Conservation (phyloP, 164 flowering plant species). For the Tinospora cordifolia region DNA sequence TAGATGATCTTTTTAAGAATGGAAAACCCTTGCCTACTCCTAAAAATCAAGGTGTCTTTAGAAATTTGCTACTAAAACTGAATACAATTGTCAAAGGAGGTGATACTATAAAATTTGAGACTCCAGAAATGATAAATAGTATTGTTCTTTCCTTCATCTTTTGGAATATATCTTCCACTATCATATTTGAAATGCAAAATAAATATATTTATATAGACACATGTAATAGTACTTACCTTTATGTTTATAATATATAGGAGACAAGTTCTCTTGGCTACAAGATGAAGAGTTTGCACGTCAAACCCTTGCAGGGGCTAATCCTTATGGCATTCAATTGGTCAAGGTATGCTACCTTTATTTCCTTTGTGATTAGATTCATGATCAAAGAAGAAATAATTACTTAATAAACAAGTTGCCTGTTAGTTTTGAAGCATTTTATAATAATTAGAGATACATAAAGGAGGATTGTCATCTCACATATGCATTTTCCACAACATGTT, state of each 20-base stretch:
- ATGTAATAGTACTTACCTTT: not conserved
- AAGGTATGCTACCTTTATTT: conserved; percentile 21
- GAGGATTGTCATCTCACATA: too few species aligned
- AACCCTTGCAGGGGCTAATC: conserved; percentile 38
- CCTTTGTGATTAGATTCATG: too few species aligned
- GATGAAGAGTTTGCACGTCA: conserved; percentile 41
- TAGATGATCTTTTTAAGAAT: conserved; percentile 27
- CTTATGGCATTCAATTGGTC: conserved; percentile 26
- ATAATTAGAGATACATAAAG: not conserved
- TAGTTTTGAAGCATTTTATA: not conserved
- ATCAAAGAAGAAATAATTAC: not conserved
- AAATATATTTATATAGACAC: too few species aligned
- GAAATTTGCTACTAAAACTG: conserved; percentile 16
- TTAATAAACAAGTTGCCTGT: not conserved
- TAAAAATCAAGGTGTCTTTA: conserved; percentile 10
- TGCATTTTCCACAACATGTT: too few species aligned
- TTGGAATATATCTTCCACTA: too few species aligned
- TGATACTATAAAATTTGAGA: conserved; percentile 27
- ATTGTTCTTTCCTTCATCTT: conserved; percentile 6
- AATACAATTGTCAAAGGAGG: conserved; percentile 16
- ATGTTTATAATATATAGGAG: conserved; percentile 17
- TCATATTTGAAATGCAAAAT: too few species aligned
- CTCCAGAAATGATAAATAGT: conserved; percentile 26
- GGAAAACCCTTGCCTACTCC: conserved; percentile 20
- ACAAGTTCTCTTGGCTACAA: conserved; percentile 34